phyloP scores from a whole-genome alignment of 768 basidiomycete genomes.

The Ramaria rubella region DNA sequence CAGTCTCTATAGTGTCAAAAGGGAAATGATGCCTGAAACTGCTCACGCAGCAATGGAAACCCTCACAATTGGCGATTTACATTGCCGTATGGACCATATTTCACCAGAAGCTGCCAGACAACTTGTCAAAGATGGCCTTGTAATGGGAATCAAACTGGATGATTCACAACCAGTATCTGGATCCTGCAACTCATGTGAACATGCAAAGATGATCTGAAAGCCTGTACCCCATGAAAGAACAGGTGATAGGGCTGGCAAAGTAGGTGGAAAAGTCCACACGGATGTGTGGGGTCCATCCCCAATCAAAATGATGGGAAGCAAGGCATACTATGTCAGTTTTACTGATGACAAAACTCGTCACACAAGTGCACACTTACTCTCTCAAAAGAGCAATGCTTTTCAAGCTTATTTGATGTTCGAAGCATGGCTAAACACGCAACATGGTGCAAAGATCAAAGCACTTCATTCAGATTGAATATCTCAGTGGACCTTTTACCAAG shows the following conservation, averaged over 20 bases:
- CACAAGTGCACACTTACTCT: conserved; percentile 25
- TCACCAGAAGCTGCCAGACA: too few relatives aligned
- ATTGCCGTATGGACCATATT: conserved; percentile 32
- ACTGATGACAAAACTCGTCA: conserved; percentile 17
- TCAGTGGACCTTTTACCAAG: conserved; percentile 28
- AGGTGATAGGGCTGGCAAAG: conserved; percentile 21
- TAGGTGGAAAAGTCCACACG: conserved; percentile 32
- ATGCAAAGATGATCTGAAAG: conserved; percentile 35
- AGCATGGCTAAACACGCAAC: too few relatives aligned
- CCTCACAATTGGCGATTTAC: conserved; percentile 25
- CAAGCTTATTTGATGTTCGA: too few relatives aligned
- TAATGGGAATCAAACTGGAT: too few relatives aligned
- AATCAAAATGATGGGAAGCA: too few relatives aligned
- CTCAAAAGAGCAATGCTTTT: too few relatives aligned
- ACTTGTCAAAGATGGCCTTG: too few relatives aligned
- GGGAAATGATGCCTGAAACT: conserved; percentile 14
- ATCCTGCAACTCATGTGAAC: conserved; percentile 38
- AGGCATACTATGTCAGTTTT: conserved; percentile 16
- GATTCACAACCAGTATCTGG: too few relatives aligned
- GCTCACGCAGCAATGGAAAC: conserved; percentile 14
- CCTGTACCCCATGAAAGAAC: conserved; percentile 20
- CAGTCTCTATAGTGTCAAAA: too few relatives aligned
- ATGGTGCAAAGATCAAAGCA: conserved; percentile 21
- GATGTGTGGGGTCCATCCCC: conserved; percentile 41
- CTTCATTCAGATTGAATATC: conserved; percentile 41